Base-by-base conservation (phyloP, 1,284 basidiomycete genomes). In the Ceratobasidium theobromae region DNA sequence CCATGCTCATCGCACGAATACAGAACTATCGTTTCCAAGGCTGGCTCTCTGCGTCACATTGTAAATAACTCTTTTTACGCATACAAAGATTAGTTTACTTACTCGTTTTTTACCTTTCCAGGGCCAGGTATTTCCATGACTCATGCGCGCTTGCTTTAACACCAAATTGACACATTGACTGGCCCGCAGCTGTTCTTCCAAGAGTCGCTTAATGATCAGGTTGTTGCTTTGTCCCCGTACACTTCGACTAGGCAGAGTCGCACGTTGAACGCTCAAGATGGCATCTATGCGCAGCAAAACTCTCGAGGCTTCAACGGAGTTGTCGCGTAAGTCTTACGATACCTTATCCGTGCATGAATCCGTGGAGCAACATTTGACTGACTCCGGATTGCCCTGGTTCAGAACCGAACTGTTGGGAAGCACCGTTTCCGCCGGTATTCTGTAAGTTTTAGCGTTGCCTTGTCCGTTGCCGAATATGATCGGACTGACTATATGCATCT, bases 1-100 rank as follows among this genome's bases (percentile, higher is more conserved):
- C 25, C 6, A 28, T 30, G 21, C 48, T 25, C 4, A 23, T 38
- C 35, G 16, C 35, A 8, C 8, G 16, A 38, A 38, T 38, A 18
- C 28, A 46, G 55, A 18, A 46, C 55, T 27, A 58, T 58, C 30
- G 55, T 48, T 9, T 58, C 55, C 23, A 45, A 38, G 18, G 40
- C 53, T 14, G 53, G 53, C n/a, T 55, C 53, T 27, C 18, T 55
- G 53, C 53, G 53, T 16, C 53, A 55, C 25, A 55, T 55, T 21
- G 53, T 55, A 38, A 48, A 32, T 48, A 21, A 25, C 9, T 58
- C 27, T 12, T 12, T 43, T 16, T 27, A 14, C 30, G 30, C 45
- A 48, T 45, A 30, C 40, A 28, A 1, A n/a, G 35, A 40, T 38
- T 35, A 38, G n/a, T n/a, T 12, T 55, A 3, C 53, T 55, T n/a